A percentile compares a stretch with the other conserved stretches of the same genome.
These are phyloP conservation scores for Auriscalpium microsporum DNA, from an alignment of 768 basidiomycete species.

Conservation along the genomic window DNA sequence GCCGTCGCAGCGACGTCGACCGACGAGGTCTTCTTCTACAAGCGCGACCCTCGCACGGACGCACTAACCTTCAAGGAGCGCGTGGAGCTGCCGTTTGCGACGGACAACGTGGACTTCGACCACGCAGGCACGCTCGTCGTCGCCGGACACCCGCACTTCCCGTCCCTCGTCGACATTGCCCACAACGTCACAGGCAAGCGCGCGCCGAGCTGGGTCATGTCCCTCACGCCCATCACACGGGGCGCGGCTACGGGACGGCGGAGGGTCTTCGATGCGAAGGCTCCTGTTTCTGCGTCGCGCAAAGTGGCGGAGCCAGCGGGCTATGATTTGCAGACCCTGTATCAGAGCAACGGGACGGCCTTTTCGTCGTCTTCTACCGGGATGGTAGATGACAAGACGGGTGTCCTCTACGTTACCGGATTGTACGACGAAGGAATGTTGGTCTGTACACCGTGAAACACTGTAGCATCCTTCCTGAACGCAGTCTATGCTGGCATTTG, in stretches of 20 bases:
- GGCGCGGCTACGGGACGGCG: slow-evolving; percentile 5
- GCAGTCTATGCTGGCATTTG: neutral
- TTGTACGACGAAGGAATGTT: slow-evolving; percentile 51
- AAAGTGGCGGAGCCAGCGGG: slow-evolving; percentile 30
- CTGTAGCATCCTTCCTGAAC: no score
- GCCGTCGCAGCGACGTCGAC: slow-evolving; percentile 48
- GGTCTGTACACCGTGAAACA: slow-evolving; percentile 32
- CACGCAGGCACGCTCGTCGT: slow-evolving; percentile 41
- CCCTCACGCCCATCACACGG: slow-evolving; percentile 26
- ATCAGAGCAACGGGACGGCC: slow-evolving; percentile 62
- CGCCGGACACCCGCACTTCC: slow-evolving; percentile 63
- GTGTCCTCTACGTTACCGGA: slow-evolving; percentile 45
- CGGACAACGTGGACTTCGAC: slow-evolving; percentile 56
- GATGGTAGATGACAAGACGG: slow-evolving; percentile 40
- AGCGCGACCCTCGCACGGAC: slow-evolving; percentile 37
- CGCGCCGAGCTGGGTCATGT: slow-evolving; percentile 53
- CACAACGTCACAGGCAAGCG: slow-evolving; percentile 31
- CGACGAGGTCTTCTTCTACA: slow-evolving; percentile 42
- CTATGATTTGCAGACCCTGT: slow-evolving; percentile 50
- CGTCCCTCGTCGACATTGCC: slow-evolving; percentile 37
- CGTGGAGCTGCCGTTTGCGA: slow-evolving; percentile 46
- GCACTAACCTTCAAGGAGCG: slow-evolving; percentile 29
- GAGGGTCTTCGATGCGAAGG: slow-evolving; percentile 31
- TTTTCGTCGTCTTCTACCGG: slow-evolving; percentile 49
- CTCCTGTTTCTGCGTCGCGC: slow-evolving; percentile 39